Evolutionary conservation across 2,329 filamentous ascomycete species (phyloP).

Genomic region (Trichoderma pleuroti): DNA sequence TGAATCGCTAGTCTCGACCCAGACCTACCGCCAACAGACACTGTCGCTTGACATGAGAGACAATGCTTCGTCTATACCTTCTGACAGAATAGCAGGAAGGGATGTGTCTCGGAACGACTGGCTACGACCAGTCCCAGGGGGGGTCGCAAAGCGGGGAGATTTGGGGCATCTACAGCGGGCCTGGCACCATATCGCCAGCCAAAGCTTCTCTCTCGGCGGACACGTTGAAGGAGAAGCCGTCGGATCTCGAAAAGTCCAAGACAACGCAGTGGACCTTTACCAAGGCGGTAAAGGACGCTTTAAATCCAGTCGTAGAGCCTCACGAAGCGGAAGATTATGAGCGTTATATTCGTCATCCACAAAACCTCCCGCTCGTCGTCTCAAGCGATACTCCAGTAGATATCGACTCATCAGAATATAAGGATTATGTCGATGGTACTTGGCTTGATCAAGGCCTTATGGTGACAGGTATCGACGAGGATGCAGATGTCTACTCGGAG

Average conservation of each 20-base stretch:
- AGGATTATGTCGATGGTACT: constrained; percentile 72
- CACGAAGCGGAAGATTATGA: constrained; percentile 82
- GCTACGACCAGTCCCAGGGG: constrained; percentile 49
- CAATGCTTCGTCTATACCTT: constrained; percentile 38
- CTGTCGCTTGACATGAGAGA: constrained; percentile 36
- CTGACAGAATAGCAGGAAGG: constrained; percentile 40
- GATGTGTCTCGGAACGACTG: constrained; percentile 52
- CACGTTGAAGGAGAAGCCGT: constrained; percentile 49
- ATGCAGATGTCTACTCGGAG: constrained; percentile 63
- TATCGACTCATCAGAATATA: constrained; percentile 63
- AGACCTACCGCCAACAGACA: constrained; percentile 15
- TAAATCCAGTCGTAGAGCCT: constrained; percentile 76
- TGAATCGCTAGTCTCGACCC: constrained; percentile 48
- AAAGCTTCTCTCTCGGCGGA: constrained; percentile 2
- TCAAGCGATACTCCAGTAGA: constrained; percentile 62
- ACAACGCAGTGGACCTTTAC: constrained; percentile 86
- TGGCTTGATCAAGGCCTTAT: constrained; percentile 58
- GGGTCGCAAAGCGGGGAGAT: constrained; percentile 36
- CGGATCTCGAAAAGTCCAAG: constrained; percentile 69
- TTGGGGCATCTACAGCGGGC: constrained; percentile 17
- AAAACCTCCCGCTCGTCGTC: constrained; percentile 79
- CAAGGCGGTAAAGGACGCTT: constrained; percentile 77
- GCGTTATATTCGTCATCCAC: constrained; percentile 83
- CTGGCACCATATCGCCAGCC: constrained; percentile 3
- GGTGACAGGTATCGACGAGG: constrained; percentile 48